Base-by-base conservation (phyloP, 148 eudicot species). In the Fallopia convolvulus region DNA sequence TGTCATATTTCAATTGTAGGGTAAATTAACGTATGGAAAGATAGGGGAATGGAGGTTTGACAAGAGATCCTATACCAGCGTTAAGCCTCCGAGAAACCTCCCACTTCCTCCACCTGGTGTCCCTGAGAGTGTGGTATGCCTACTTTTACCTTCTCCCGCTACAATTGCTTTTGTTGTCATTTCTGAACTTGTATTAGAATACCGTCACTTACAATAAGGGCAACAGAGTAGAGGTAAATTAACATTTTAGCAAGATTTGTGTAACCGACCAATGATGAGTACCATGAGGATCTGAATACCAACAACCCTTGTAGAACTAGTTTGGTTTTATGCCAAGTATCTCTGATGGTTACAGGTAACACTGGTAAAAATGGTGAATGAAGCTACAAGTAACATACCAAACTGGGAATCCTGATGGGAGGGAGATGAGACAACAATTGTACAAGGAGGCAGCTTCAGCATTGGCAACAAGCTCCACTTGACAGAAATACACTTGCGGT, bases 41-140 rank as follows among this genome's bases (percentile, higher is more conserved):
- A 86, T 93, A 61, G 99, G 99, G 78, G 97, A 96, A 82, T 96
- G 99, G 99, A 87, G 99, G 79, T 96, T 96, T 75, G 99, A 96
- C 89, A 96, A 96, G 84, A 85, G 99, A 86, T 96, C 98, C 10
- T 91, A 83, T 75, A 86, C 80, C 81, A 50, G 58, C n/a, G 81
- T 81, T 46, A 80, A 86, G 83, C 97, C 97, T 84, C 97, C 99
- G 41, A 85, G 84, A 81, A 93, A 96, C 83, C 94, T 96, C 74
- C 80, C 99, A 36, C 47, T 93, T 82, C 99, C 99, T 56, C 99
- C 99, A 75, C 88, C 99, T 12, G 98, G 99, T 82, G 99, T 96
- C 79, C 90, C 98, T 12, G 91, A 91, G 80, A 96, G 98, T 81
- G 99, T 96, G 92, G 98, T 96, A 91, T 79, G 89, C 61, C 82